phyloP scores from a whole-genome alignment of 2,329 filamentous ascomycete species.

The Eutypella sp. region DNA sequence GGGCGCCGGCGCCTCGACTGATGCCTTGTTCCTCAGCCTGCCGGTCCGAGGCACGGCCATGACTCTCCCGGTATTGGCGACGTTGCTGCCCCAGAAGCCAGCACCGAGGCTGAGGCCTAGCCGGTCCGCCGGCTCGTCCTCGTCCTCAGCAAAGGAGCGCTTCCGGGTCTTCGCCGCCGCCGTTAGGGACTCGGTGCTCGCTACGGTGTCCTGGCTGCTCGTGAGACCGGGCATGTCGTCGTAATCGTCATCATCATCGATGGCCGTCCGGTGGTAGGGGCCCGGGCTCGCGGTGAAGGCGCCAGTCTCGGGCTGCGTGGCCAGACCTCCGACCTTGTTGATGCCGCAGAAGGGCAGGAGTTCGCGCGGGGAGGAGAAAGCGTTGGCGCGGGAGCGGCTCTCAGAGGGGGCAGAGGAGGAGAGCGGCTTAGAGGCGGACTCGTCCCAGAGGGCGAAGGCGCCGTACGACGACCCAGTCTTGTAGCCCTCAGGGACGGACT shows the following conservation, averaged over 20 bases:
- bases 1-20: background rate
- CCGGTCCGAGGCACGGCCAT: conserved; percentile 43
- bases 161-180: conserved; percentile 34
- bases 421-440: conserved; percentile 20
- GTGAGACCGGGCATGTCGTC: conserved; percentile 44
- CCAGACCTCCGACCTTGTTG: conserved; percentile 66
- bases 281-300: conserved; percentile 8
- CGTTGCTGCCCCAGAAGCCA: conserved; percentile 31
- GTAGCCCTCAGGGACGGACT: conserved; percentile 90
- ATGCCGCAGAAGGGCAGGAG: conserved; percentile 78
- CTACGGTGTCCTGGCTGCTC: conserved; percentile 51
- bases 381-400: conserved; percentile 20
- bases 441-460: conserved; percentile 49
- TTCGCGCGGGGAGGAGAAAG: conserved; percentile 45
- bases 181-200: conserved; percentile 29
- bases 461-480: conserved; percentile 60
- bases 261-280: conserved; percentile 5
- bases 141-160: conserved; percentile 41
- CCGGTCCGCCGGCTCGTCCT: conserved; percentile 29
- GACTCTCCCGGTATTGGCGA: too few relatives aligned
- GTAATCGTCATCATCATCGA: conserved; percentile 31
- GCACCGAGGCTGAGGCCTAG: conserved; percentile 29
- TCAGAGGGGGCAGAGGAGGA: conserved; percentile 5
- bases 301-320: conserved; percentile 47
- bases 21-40: conserved; percentile 10